Conservation (phyloP, 129 eudicot species). For the Heracleum sosnowskyi region DNA sequence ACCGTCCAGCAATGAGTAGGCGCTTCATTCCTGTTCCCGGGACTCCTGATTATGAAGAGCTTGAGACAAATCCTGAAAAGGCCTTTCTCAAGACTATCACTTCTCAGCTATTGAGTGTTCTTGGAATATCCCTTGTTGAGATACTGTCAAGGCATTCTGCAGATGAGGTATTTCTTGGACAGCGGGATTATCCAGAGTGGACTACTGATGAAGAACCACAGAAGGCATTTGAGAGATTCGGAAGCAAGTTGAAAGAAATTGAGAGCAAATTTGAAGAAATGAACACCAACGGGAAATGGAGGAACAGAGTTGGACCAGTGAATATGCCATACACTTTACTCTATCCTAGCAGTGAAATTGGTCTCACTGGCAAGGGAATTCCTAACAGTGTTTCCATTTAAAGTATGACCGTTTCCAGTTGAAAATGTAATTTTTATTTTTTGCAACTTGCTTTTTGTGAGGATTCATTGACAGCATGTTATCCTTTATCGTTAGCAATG, state of each 20-base stretch:
- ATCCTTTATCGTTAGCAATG: background rate
- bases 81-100: slow-evolving; percentile 68
- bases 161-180: slow-evolving; percentile 71
- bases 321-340: slow-evolving; percentile 70
- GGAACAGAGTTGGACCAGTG: slow-evolving; percentile 67
- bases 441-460: background rate
- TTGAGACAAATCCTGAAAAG: slow-evolving; percentile 40
- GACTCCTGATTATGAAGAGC: slow-evolving; percentile 51
- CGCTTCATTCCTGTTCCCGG: slow-evolving; percentile 55
- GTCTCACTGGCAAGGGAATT: slow-evolving; percentile 83
- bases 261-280: slow-evolving; percentile 34
- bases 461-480: background rate
- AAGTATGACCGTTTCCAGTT: background rate
- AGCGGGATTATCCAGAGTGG: slow-evolving; percentile 63
- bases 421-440: background rate
- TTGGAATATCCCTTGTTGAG: slow-evolving; percentile 69
- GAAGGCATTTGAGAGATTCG: slow-evolving; percentile 47
- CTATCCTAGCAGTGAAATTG: slow-evolving; percentile 52
- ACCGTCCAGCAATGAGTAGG: slow-evolving; percentile 69
- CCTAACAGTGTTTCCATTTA: slow-evolving; percentile 76
- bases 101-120: slow-evolving; percentile 48
- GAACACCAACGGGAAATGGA: slow-evolving; percentile 45
- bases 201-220: slow-evolving; percentile 41
- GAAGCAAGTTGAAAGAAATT: slow-evolving; percentile 34
- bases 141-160: slow-evolving; percentile 65